phyloP scores from a whole-genome alignment of 1,284 basidiomycete genomes.

The Cystobasidium slooffiae region DNA sequence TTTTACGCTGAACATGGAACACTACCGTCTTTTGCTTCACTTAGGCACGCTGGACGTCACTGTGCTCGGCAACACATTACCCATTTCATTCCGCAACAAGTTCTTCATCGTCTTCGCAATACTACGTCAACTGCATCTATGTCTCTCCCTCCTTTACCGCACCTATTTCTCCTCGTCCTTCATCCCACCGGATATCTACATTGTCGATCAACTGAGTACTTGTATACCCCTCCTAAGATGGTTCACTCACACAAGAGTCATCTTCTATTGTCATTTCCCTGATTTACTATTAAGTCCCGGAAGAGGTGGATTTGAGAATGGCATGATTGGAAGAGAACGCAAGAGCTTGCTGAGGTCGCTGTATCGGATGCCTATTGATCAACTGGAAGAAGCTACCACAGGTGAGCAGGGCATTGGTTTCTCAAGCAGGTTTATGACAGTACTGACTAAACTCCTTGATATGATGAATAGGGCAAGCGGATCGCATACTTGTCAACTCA shows the following conservation, averaged over 20 bases:
- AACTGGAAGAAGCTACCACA: conserved; percentile 86
- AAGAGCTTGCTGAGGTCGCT: conserved; percentile 66
- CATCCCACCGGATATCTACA: conserved; percentile 72
- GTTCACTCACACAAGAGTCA: conserved; percentile 72
- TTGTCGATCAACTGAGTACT: conserved; percentile 93
- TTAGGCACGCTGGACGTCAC: conserved; percentile 83
- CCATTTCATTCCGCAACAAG: conserved; percentile 73
- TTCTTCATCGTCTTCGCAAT: conserved; percentile 91
- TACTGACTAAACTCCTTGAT: neutral
- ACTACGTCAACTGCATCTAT: conserved; percentile 81
- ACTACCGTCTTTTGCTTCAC: neutral
- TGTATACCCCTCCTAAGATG: conserved; percentile 81
- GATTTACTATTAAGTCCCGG: conserved; percentile 74
- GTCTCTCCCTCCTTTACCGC: conserved; percentile 63
- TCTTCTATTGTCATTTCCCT: conserved; percentile 98
- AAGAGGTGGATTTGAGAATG: conserved; percentile 32
- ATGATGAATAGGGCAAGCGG: conserved; percentile 69
- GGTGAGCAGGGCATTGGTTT: conserved; percentile 62
- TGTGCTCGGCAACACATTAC: conserved; percentile 74
- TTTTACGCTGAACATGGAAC: neutral
- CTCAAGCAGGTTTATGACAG: neutral
- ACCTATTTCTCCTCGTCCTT: conserved; percentile 48
- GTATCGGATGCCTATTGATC: conserved; percentile 88
- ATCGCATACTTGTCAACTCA: conserved; percentile 90
- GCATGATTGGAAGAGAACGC: conserved; percentile 7